Conservation (phyloP, 108 stramenopile species). For the Craspedostauros australis region DNA sequence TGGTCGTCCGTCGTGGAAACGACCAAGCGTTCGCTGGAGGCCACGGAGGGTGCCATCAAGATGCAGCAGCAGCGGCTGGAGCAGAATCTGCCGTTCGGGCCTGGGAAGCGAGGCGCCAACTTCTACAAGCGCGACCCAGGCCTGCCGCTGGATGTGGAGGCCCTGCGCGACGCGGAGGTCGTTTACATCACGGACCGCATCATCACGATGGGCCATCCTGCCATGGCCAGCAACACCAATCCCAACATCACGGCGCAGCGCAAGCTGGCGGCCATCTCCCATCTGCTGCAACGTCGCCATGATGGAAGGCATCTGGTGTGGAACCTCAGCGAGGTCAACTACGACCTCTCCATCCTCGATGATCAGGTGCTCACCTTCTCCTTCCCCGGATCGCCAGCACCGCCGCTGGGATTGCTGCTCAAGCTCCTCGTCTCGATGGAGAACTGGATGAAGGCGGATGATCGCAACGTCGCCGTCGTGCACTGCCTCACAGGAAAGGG, state of each 20-base stretch:
- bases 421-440: slow-evolving; percentile 87
- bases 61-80: slow-evolving; percentile 27
- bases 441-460: slow-evolving; percentile 91
- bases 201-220: slow-evolving; percentile 73
- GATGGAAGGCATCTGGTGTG: slow-evolving; percentile 84
- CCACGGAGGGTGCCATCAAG: slow-evolving; percentile 30
- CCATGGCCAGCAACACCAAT: slow-evolving; percentile 42
- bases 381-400: slow-evolving; percentile 93
- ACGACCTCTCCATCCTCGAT: slow-evolving; percentile 75
- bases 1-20: slow-evolving; percentile 38
- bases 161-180: slow-evolving; percentile 72
- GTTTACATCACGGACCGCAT: slow-evolving; percentile 83
- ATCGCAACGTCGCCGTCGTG: slow-evolving; percentile 86
- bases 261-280: slow-evolving; percentile 71
- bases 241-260: slow-evolving; percentile 58
- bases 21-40: slow-evolving; percentile 18
- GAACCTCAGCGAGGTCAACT: slow-evolving; percentile 94
- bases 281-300: slow-evolving; percentile 71
- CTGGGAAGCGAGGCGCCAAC: background rate
- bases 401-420: slow-evolving; percentile 89
- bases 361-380: slow-evolving; percentile 87
- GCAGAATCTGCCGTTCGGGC: slow-evolving; percentile 14
- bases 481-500: slow-evolving; percentile 97
- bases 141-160: slow-evolving; percentile 64
- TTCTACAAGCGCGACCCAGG: slow-evolving; percentile 40